Conservation (phyloP, 202 grass and related monocot genomes). For the Zizania palustris region DNA sequence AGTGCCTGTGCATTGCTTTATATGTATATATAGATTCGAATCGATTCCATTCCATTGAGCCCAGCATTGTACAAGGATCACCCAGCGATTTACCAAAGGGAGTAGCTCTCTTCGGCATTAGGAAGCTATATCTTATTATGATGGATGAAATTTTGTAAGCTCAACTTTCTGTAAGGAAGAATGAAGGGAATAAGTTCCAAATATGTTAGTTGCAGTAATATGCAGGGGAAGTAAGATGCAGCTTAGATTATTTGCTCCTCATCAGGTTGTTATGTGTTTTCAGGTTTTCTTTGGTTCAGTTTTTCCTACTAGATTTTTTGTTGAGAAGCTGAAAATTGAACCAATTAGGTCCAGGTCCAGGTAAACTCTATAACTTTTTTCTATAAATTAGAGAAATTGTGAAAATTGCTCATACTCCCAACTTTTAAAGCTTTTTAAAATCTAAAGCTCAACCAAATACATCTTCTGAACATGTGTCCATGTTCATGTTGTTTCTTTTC, state of each 20-base stretch:
- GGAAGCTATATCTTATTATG: constrained; percentile 41
- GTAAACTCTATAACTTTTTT: too few relatives aligned
- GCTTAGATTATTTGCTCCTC: not conserved
- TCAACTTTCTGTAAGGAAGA: constrained; percentile 21
- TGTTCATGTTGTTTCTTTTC: not conserved
- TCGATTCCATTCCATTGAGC: constrained; percentile 42
- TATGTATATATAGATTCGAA: constrained; percentile 58
- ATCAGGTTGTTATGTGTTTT: too few relatives aligned
- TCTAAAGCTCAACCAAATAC: not conserved
- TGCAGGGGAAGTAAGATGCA: not conserved
- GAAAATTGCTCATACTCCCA: too few relatives aligned
- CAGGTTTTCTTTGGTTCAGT: not conserved
- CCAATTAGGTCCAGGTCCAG: too few relatives aligned
- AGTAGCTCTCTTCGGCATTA: constrained; percentile 34
- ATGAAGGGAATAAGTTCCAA: constrained; percentile 35
- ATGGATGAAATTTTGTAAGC: constrained; percentile 51
- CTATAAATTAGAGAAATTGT: too few relatives aligned
- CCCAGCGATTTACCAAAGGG: constrained; percentile 34
- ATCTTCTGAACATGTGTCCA: not conserved
- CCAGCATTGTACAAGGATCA: constrained; percentile 31
- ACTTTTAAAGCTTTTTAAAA: too few relatives aligned
- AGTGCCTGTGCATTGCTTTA: constrained; percentile 4
- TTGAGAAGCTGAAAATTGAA: not conserved
- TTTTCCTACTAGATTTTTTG: constrained; percentile 18
- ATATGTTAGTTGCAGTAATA: not conserved